Evolutionary conservation across 257 asterid species (phyloP).

Genomic region (Primulina eburnea): DNA sequence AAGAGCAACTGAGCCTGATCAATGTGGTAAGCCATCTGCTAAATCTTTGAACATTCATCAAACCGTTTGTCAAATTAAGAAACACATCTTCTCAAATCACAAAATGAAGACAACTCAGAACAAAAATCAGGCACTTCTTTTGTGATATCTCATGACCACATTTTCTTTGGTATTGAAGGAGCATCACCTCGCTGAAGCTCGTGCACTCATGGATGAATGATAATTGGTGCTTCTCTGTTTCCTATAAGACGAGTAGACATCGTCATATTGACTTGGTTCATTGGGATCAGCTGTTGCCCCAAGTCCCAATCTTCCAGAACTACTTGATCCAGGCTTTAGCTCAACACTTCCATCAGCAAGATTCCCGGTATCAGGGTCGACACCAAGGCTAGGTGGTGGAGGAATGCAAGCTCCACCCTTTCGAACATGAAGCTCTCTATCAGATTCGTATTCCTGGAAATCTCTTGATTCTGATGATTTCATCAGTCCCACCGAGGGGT

Average conservation of each 20-base stretch:
- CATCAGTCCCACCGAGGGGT: conserved; percentile 89
- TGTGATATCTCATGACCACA: not conserved
- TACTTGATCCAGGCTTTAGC: conserved; percentile 57
- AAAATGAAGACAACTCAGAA: not conserved
- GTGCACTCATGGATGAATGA: conserved; percentile 79
- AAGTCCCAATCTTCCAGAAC: conserved; percentile 73
- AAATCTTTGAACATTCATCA: not conserved
- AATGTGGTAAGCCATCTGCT: not conserved
- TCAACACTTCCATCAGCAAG: conserved; percentile 69
- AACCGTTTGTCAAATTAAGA: not conserved
- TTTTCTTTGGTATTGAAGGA: not conserved
- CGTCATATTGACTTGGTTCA: conserved; percentile 83
- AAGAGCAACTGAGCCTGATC: not conserved
- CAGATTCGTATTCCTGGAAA: conserved; percentile 61
- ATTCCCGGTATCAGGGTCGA: conserved; percentile 60
- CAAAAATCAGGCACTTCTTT: not conserved
- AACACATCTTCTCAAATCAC: conserved; percentile 8
- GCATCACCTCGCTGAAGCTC: conserved; percentile 58
- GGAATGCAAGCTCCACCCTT: conserved; percentile 96
- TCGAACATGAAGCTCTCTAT: conserved; percentile 58
- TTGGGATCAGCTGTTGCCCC: conserved; percentile 83
- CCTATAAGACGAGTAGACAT: conserved; percentile 86
- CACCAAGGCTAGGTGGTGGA: conserved; percentile 69
- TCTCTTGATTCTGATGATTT: conserved; percentile 54
- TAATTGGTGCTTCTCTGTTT: conserved; percentile 86